These are phyloP conservation scores for Rubia peregrina DNA, from an alignment of 305 asterid species.

Conservation along the genomic window DNA sequence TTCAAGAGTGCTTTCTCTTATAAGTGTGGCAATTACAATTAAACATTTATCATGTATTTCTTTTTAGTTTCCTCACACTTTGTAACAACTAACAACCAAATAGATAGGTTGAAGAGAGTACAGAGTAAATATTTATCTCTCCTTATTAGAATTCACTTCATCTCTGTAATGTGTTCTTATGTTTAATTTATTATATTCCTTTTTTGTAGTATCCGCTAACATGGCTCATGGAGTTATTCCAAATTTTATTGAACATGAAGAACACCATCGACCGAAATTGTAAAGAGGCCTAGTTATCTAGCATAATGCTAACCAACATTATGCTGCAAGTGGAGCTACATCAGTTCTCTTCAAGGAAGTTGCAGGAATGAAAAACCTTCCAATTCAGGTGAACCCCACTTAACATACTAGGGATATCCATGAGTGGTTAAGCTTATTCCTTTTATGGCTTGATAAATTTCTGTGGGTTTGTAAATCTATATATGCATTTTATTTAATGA, in stretches of 20 bases:
- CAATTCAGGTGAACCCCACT: constrained; percentile 60
- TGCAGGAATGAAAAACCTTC: constrained; percentile 69
- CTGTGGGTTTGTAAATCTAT: no score
- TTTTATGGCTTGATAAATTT: no score
- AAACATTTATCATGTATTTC: not conserved
- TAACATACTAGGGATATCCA: constrained; percentile 1
- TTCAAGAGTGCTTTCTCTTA: not conserved
- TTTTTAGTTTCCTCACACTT: not conserved
- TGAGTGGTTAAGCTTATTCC: not conserved
- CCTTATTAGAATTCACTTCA: not conserved
- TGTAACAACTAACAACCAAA: not conserved
- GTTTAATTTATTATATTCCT: not conserved
- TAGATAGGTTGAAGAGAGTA: not conserved
- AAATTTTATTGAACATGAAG: constrained; percentile 81
- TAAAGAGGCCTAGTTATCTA: constrained; percentile 91
- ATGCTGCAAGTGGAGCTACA: constrained; percentile 93
- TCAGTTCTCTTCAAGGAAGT: constrained; percentile 92
- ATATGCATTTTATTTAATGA: no score
- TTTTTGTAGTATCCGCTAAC: constrained; percentile 79
- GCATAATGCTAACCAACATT: constrained; percentile 95
- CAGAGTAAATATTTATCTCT: not conserved
- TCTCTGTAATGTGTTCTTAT: not conserved
- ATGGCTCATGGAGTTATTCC: constrained; percentile 99
- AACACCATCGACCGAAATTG: constrained; percentile 84
- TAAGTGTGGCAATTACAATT: not conserved